Evolutionary conservation across 192 early-diverging fungal genomes (phyloP).

Genomic region (Gonapodya sp.): DNA sequence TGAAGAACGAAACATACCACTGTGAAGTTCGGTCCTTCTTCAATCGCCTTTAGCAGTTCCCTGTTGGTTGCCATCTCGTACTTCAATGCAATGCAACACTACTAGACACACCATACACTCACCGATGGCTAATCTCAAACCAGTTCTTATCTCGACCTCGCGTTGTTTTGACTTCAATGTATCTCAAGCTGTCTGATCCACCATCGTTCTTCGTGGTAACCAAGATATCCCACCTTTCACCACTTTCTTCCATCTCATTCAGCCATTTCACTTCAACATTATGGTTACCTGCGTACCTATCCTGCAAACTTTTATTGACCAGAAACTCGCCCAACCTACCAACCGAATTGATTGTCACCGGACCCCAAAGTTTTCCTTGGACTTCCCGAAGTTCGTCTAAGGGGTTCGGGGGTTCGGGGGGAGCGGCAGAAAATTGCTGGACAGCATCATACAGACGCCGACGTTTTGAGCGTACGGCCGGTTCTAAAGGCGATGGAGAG

Average conservation of each 20-base stretch:
- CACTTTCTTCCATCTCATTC: background rate
- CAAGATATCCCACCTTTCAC: background rate
- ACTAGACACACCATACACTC: background rate
- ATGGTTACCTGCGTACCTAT: background rate
- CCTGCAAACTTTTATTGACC: background rate
- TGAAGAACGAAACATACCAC: background rate
- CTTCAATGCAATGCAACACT: background rate
- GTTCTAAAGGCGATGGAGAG: background rate
- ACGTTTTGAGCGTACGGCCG: background rate
- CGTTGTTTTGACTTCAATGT: background rate
- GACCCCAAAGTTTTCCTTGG: background rate
- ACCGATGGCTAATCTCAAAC: background rate
- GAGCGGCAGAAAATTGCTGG: background rate
- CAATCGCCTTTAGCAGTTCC: background rate
- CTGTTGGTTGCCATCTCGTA: background rate
- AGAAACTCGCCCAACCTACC: background rate
- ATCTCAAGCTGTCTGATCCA: background rate
- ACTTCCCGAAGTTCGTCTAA: background rate
- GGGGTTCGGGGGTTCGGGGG: background rate
- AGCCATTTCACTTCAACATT: background rate
- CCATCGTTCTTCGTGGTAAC: background rate
- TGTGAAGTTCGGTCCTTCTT: background rate
- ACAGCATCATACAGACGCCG: no score
- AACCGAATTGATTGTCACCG: background rate
- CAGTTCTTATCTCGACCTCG: background rate